Evolutionary conservation across 768 basidiomycete species (phyloP), one percentile per base, ranked within the genome.

Genomic region (Antrodiella citrinella): DNA sequence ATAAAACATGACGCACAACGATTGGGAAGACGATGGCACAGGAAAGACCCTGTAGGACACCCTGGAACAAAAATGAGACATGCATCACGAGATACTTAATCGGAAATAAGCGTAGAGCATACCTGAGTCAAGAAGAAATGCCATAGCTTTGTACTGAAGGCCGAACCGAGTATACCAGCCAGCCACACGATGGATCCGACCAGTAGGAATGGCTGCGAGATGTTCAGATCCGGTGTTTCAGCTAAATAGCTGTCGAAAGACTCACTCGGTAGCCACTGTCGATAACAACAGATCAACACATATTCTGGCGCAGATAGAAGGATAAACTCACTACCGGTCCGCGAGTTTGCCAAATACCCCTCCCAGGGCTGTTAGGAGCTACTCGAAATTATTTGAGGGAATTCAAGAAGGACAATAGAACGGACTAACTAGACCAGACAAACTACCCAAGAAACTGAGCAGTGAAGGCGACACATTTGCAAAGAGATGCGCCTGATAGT

Each of bases 71-170:
- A 52, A 4, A 15, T 53, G 41, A 21, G 54, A 58, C 26, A 59
- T 23, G 13, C 54, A 54, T 0, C 19, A 19, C 15, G 18, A 15
- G 13, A 25, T 5, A 24, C 15, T 12, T 25, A 10, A 23, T 15
- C 53, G 55, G 15, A 55, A 51, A 45, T 55, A 22, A 43, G 19
- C 41, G 18, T 7, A 43, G 41, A 18, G 41, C 41, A 45, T 10
- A 65, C 65, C 52, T 65, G 65, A 30, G 63, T 62, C 20, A 67
- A 56, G 55, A 65, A 65, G 35, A 67, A 51, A 24, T 67, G 64
- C 53, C 61, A 65, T 15, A 65, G 47, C 48, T 62, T 56, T 1
- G 63, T 65, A 47, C 59, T 59, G 44, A 67, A 67, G 2, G 65
- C 64, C 3, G 63, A 60, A 1, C 59, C 65, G 21, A 67, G 55